A percentile compares a stretch with the other conserved stretches of the same genome.
phyloP scores from a whole-genome alignment of 495 filamentous ascomycete genomes.

The Penicillium macrosclerotiorum region DNA sequence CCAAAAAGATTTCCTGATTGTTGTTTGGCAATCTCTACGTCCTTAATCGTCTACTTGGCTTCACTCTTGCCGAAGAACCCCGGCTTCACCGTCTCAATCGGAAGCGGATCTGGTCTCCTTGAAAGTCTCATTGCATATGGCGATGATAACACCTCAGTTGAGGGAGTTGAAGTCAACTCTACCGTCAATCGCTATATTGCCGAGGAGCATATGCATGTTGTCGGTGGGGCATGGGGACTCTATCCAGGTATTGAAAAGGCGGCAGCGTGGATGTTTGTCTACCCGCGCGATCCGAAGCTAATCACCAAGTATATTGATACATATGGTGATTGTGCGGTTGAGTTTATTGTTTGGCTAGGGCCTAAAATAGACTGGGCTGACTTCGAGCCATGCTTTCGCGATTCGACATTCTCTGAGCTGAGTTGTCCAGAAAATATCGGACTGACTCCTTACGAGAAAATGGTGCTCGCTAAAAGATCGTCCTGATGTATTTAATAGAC shows the following conservation, averaged over 20 bases:
- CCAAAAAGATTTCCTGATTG: conserved; percentile 39
- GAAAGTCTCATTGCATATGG: conserved; percentile 43
- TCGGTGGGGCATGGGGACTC: conserved; percentile 44
- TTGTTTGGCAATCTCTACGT: conserved; percentile 48
- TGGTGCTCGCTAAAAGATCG: conserved; percentile 22
- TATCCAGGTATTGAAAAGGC: conserved; percentile 33
- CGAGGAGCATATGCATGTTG: conserved; percentile 36
- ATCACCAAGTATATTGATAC: conserved; percentile 41
- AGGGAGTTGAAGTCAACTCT: conserved; percentile 47
- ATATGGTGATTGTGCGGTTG: conserved; percentile 22
- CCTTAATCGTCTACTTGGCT: conserved; percentile 33
- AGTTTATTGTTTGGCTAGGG: conserved; percentile 50
- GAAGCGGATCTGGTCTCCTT: conserved; percentile 53
- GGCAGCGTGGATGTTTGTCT: conserved; percentile 53
- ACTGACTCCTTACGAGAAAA: conserved; percentile 32
- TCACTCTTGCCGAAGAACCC: conserved; percentile 41
- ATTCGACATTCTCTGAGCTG: conserved; percentile 22
- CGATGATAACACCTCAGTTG: conserved; percentile 25
- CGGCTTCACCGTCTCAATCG: conserved; percentile 47
- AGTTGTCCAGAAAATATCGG: conserved; percentile 25
- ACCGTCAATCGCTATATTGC: conserved; percentile 47
- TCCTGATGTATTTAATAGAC: too few relatives aligned
- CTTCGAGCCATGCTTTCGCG: conserved; percentile 29
- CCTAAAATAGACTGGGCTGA: conserved; percentile 48
- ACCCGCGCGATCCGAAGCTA: conserved; percentile 49